A percentile compares a stretch with the other conserved stretches of the same genome.
Conservation (phyloP, 257 asterid species). For the Solanum paucissectum region DNA sequence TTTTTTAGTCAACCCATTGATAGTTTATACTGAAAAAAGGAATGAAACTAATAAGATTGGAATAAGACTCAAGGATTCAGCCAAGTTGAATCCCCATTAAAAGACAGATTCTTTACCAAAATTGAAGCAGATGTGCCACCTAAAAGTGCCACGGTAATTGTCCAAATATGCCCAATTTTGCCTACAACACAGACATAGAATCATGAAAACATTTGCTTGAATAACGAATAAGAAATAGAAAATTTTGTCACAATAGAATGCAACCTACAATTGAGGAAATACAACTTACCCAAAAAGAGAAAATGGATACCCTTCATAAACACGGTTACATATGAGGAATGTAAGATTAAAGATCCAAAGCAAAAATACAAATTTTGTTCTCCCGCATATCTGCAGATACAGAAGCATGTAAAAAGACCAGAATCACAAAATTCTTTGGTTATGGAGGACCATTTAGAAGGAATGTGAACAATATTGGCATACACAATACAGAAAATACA, state of each 20-base stretch:
- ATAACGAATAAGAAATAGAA: neutral
- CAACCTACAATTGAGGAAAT: neutral
- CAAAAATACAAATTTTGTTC: neutral
- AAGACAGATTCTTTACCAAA: constrained; percentile 52
- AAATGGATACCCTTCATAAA: neutral
- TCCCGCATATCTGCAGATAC: neutral
- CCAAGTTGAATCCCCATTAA: neutral
- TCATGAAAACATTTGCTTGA: neutral
- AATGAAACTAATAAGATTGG: neutral
- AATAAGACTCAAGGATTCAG: neutral
- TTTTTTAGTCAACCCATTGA: neutral
- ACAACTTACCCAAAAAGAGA: neutral
- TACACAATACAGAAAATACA: neutral
- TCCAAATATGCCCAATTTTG: constrained; percentile 66
- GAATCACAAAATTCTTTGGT: neutral
- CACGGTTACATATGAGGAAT: neutral
- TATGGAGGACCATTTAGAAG: neutral
- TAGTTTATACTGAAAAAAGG: neutral
- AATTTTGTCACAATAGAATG: neutral
- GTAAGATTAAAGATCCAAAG: neutral
- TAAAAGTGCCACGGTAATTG: constrained; percentile 75
- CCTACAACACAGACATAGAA: constrained; percentile 34
- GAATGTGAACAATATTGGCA: neutral
- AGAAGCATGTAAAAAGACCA: neutral
- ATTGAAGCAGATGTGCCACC: constrained; percentile 98